A percentile compares a stretch with the other conserved stretches of the same genome.
These are phyloP conservation scores for Myriangium duriaei DNA, from an alignment of 2,329 filamentous ascomycete genomes.

Conservation along the genomic window DNA sequence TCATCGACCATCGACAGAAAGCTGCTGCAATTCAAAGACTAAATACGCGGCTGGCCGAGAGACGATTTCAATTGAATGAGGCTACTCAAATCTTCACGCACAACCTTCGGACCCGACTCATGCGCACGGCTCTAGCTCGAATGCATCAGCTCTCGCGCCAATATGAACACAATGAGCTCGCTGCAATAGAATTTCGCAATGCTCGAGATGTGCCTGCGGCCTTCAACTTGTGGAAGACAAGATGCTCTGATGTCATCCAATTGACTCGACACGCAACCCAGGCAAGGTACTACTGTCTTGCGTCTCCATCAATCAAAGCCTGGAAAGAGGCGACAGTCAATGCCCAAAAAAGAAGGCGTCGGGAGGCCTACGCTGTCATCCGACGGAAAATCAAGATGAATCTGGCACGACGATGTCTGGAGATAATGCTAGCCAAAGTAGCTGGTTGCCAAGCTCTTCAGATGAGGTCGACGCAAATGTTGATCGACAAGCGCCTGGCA, in stretches of 20 bases:
- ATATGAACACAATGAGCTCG: conserved; percentile 23
- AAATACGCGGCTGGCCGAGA: conserved; percentile 7
- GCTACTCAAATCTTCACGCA: conserved; percentile 15
- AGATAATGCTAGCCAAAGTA: conserved; percentile 26
- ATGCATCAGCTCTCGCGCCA: conserved; percentile 19
- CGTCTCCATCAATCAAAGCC: conserved; percentile 35
- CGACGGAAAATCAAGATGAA: conserved; percentile 42
- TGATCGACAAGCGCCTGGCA: neutral
- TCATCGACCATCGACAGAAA: conserved; percentile 19
- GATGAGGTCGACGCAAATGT: neutral
- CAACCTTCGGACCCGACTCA: conserved; percentile 17
- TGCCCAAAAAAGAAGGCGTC: conserved; percentile 39
- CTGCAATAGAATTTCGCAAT: conserved; percentile 31
- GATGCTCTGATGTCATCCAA: conserved; percentile 31
- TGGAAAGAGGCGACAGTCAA: conserved; percentile 41
- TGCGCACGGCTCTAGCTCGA: conserved; percentile 18
- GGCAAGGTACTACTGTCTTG: conserved; percentile 44
- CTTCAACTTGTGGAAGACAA: conserved; percentile 25
- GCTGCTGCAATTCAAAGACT: conserved; percentile 14
- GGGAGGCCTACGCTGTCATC: conserved; percentile 43
- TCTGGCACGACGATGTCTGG: conserved; percentile 34
- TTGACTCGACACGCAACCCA: conserved; percentile 42
- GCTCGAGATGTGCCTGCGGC: conserved; percentile 27
- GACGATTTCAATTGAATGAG: conserved; percentile 11
- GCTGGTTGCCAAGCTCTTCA: conserved; percentile 25